These are phyloP conservation scores for Bisporella sp. DNA, from an alignment of 2,329 filamentous ascomycete genomes.

Conservation along the genomic window DNA sequence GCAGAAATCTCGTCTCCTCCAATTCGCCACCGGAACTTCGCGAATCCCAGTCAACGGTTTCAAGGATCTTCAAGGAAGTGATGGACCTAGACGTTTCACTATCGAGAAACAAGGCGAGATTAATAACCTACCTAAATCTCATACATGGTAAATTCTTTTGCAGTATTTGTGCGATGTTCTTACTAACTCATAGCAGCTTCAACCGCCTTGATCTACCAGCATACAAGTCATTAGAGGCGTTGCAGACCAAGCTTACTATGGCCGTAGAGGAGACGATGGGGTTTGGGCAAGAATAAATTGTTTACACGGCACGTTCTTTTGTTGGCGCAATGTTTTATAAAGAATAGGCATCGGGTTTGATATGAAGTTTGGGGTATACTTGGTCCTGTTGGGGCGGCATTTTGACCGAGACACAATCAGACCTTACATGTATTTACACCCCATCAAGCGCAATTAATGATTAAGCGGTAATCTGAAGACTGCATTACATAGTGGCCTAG, in stretches of 20 bases:
- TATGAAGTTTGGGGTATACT: too few relatives aligned
- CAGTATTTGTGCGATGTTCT: neutral
- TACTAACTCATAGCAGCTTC: conserved; percentile 54
- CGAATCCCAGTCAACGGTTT: conserved; percentile 98
- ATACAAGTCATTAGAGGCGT: conserved; percentile 80
- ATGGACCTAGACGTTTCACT: conserved; percentile 90
- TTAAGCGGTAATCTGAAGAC: too few relatives aligned
- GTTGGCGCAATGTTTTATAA: too few relatives aligned
- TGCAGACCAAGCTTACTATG: conserved; percentile 88
- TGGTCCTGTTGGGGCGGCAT: too few relatives aligned
- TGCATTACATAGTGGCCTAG: too few relatives aligned
- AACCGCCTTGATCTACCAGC: conserved; percentile 92
- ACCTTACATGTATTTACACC: too few relatives aligned
- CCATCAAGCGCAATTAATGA: too few relatives aligned
- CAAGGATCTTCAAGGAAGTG: conserved; percentile 96
- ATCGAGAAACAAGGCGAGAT: conserved; percentile 96
- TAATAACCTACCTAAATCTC: conserved; percentile 86
- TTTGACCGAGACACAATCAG: too few relatives aligned
- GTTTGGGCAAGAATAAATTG: conserved; percentile 81
- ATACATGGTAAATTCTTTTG: conserved; percentile 73
- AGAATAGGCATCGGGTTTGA: too few relatives aligned
- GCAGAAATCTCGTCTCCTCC: conserved; percentile 91
- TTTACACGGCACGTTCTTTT: too few relatives aligned
- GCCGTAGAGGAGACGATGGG: conserved; percentile 98
- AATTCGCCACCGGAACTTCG: conserved; percentile 96